Evolutionary conservation across 768 basidiomycete genomes (phyloP).

Genomic region (Suillus variegatus): DNA sequence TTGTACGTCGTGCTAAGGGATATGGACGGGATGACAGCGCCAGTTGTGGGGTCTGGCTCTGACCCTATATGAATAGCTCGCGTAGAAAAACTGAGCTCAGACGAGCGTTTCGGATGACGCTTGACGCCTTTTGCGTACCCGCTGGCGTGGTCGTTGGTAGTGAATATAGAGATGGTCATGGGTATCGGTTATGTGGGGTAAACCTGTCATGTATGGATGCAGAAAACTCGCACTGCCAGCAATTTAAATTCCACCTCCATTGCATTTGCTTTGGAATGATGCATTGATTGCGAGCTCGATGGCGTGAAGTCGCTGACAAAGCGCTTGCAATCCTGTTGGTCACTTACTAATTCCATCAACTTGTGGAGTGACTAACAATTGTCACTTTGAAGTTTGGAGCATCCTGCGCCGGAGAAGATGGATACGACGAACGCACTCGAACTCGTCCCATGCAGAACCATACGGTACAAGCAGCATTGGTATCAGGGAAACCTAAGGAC

Average conservation of each 20-base stretch:
- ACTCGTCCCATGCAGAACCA: neutral
- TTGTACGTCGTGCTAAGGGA: slow-evolving; percentile 92
- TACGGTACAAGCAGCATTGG: neutral
- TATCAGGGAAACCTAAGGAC: neutral
- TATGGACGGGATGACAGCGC: slow-evolving; percentile 88
- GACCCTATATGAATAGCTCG: slow-evolving; percentile 88
- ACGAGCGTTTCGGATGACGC: slow-evolving; percentile 7
- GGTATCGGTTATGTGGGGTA: neutral
- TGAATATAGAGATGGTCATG: slow-evolving; percentile 24
- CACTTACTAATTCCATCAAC: neutral
- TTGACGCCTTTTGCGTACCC: slow-evolving; percentile 13
- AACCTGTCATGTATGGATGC: too few species aligned
- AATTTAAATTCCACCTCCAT: neutral
- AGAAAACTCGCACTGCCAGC: too few species aligned
- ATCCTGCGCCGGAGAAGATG: neutral
- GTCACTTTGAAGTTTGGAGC: neutral
- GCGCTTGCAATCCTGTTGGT: neutral
- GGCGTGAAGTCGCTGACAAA: neutral
- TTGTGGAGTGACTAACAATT: neutral
- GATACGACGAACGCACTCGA: too few species aligned
- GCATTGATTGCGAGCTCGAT: neutral
- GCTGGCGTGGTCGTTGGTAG: neutral
- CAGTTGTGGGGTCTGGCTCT: slow-evolving; percentile 67
- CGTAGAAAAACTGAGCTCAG: slow-evolving; percentile 67
- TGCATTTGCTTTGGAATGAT: neutral